These are phyloP conservation scores for Colletotrichum eleusines DNA, from an alignment of 2,329 filamentous ascomycete genomes.

Conservation along the genomic window DNA sequence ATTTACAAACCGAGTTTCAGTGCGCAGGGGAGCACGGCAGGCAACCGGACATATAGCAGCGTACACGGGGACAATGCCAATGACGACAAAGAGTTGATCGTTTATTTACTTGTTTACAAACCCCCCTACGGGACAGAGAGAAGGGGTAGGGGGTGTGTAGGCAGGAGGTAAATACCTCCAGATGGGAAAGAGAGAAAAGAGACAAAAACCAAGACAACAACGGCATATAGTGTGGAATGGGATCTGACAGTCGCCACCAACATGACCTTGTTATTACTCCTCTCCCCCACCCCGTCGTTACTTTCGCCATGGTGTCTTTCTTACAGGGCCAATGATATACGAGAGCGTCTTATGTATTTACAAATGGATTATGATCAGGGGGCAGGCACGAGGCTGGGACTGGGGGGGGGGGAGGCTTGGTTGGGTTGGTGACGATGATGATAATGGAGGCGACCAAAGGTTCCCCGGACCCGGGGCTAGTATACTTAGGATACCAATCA, in stretches of 20 bases:
- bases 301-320: background rate
- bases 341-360: slow-evolving; percentile 16
- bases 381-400: background rate
- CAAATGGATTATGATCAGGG: background rate
- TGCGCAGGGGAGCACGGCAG: background rate
- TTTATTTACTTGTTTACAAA: background rate
- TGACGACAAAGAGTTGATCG: slow-evolving; percentile 4
- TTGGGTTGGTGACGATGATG: background rate
- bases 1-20: background rate
- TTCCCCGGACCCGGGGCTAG: background rate
- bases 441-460: background rate
- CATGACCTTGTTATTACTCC: no score
- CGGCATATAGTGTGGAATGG: background rate
- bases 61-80: background rate
- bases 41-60: background rate
- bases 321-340: slow-evolving; percentile 5
- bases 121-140: background rate
- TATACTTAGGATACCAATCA: background rate
- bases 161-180: background rate
- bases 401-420: background rate
- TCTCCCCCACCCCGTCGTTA: background rate
- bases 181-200: background rate
- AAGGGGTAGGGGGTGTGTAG: background rate
- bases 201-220: background rate
- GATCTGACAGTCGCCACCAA: background rate